Base-by-base conservation (phyloP, 192 early-diverging fungal genomes). In the Geranomyces michiganensis region DNA sequence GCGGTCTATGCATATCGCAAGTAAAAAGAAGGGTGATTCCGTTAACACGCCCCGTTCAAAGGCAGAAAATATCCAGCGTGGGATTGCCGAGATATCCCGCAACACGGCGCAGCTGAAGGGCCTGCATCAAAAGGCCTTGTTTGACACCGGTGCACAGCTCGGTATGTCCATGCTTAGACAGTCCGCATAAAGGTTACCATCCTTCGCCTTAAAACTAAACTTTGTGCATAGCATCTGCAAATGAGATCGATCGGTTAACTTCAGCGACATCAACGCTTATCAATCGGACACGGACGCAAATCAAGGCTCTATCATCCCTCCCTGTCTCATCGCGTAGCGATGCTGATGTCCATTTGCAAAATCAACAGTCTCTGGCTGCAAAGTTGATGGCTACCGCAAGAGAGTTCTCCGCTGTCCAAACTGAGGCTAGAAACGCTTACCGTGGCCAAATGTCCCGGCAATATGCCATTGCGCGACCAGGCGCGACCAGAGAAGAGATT, bases 401-500 rank as follows among this genome's bases (percentile, higher is more conserved):
- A 19, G 71, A 74, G 14, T 84, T 74, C 53, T 77, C 77, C 30
- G 12, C 55, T 12, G 70, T 77, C 13, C 84, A 86, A 60, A 21
- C 67, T 24, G 27, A 69, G 5, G 74, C 71, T 56, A 80, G 73
- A 61, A 27, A 67, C 1, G 74, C 79, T 48, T 84, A 83, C 67
- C 75, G 78, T 15, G 36, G 68, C 29, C 60, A 72, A 17, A 82
- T 86, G 72, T 80, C 78, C 46, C 70, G 84, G 53, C 72, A 73
- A 30, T 73, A 73, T 55, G 22, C 21, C 15, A 67, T 73, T 30
- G 83, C 80, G 1, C 68, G 71, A 17, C 89, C 89, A 17, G 77
- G 83, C 59, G 89, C 89, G 12, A 84, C 88, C 12, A 67, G 65
- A 7, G 76, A 79, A n/a, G 85, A 89, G 43, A 84, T 90, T 62